These are phyloP conservation scores for Plantago ovata DNA, from an alignment of 257 asterid species.

Conservation along the genomic window DNA sequence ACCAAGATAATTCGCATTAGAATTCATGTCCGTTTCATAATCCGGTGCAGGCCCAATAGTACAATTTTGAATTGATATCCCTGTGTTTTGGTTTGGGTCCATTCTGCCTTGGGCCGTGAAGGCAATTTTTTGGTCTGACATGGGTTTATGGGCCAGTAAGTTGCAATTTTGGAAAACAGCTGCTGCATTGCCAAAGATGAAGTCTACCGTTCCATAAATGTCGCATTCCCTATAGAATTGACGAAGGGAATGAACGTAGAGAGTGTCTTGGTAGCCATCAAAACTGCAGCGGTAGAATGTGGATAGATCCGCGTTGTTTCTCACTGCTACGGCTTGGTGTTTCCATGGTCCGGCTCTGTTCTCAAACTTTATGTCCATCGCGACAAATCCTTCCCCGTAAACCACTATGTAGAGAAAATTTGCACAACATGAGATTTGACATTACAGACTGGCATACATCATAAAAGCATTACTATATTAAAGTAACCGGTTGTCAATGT, in stretches of 20 bases:
- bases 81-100: slow-evolving; percentile 81
- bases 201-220: slow-evolving; percentile 91
- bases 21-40: background rate
- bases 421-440: background rate
- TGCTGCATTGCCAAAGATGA: slow-evolving; percentile 94
- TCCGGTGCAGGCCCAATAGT: slow-evolving; percentile 47
- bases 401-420: slow-evolving; percentile 40
- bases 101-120: slow-evolving; percentile 90
- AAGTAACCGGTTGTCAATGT: too few relatives aligned
- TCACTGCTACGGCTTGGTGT: slow-evolving; percentile 88
- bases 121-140: slow-evolving; percentile 77
- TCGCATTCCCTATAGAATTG: slow-evolving; percentile 91
- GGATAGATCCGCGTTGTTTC: slow-evolving; percentile 87
- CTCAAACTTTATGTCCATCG: slow-evolving; percentile 81
- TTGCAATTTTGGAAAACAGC: slow-evolving; percentile 87
- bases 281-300: slow-evolving; percentile 97
- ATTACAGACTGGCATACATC: background rate
- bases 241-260: slow-evolving; percentile 90
- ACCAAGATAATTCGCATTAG: slow-evolving; percentile 67
- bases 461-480: too few relatives aligned
- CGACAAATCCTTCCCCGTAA: slow-evolving; percentile 88
- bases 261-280: slow-evolving; percentile 94
- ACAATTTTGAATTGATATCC: slow-evolving; percentile 72
- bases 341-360: slow-evolving; percentile 88
- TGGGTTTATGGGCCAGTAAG: slow-evolving; percentile 63